A percentile compares a stretch with the other conserved stretches of the same genome.
phyloP scores from a whole-genome alignment of 306 rosid species.

The Malus fusca region DNA sequence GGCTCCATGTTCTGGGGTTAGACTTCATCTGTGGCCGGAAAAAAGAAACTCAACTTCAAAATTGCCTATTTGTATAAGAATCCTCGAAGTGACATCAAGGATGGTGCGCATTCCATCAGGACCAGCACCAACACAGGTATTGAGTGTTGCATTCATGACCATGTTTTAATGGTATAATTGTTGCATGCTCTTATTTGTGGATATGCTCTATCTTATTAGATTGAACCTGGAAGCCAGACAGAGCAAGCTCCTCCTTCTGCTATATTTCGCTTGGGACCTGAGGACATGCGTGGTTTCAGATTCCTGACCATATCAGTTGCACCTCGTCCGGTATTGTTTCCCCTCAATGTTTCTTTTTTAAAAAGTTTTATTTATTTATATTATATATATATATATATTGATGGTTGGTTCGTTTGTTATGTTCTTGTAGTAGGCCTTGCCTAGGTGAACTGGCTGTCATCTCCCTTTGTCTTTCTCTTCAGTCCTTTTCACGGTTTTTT shows the following conservation, averaged over 20 bases:
- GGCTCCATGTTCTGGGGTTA: conserved; percentile 92
- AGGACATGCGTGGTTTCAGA: conserved; percentile 87
- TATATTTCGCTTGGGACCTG: conserved; percentile 71
- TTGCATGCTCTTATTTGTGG: conserved; percentile 16
- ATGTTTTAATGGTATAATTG: neutral
- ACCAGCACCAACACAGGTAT: conserved; percentile 94
- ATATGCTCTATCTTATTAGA: conserved; percentile 36
- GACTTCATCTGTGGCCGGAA: conserved; percentile 93
- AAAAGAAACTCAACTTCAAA: conserved; percentile 56
- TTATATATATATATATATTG: neutral
- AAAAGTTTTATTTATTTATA: neutral
- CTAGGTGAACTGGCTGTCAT: neutral
- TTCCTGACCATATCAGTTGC: conserved; percentile 95
- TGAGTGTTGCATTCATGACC: neutral
- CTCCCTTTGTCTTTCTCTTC: neutral
- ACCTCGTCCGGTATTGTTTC: conserved; percentile 89
- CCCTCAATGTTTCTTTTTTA: neutral
- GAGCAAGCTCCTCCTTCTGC: conserved; percentile 97
- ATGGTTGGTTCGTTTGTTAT: neutral
- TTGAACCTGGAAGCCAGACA: conserved; percentile 98
- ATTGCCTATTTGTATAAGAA: conserved; percentile 51
- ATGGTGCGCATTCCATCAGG: conserved; percentile 96
- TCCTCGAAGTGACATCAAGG: conserved; percentile 81
- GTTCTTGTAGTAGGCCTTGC: conserved; percentile 1
- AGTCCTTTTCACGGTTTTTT: neutral